Conservation (phyloP, 208 protist genomes). For the Leptomonas pyrrhocoris region DNA sequence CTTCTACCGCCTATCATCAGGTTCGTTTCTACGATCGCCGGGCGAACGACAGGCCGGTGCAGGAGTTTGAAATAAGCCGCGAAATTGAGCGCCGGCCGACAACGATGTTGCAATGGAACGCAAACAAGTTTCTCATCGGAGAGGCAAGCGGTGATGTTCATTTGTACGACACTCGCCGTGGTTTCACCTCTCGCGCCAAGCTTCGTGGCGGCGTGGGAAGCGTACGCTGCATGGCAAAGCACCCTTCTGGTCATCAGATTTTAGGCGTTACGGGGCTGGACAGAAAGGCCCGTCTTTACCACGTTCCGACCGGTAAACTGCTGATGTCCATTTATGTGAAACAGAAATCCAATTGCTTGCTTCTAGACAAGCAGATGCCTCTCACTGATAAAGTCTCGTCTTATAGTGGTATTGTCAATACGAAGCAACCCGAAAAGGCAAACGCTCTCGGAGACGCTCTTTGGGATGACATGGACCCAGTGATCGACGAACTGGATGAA, state of each 20-base stretch:
- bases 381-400: constrained; percentile 61
- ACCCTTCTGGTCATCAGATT: constrained; percentile 81
- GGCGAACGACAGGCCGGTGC: constrained; percentile 70
- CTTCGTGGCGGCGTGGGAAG: constrained; percentile 85
- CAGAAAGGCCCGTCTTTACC: constrained; percentile 79
- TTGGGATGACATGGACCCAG: constrained; percentile 89
- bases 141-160: constrained; percentile 86
- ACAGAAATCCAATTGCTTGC: constrained; percentile 65
- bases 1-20: constrained; percentile 79
- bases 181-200: constrained; percentile 84
- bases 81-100: constrained; percentile 83
- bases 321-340: constrained; percentile 77
- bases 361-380: constrained; percentile 70
- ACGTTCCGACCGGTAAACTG: constrained; percentile 84
- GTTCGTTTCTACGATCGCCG: constrained; percentile 86
- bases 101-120: constrained; percentile 82
- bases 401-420: constrained; percentile 70
- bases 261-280: constrained; percentile 77
- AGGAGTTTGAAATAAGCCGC: constrained; percentile 81
- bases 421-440: constrained; percentile 68
- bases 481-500: constrained; percentile 71
- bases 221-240: constrained; percentile 80
- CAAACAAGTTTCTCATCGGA: constrained; percentile 87
- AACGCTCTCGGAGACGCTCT: constrained; percentile 69
- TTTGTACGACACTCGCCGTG: constrained; percentile 82